These are phyloP conservation scores for Fusarium bactridioides DNA, from an alignment of 2,329 filamentous ascomycete genomes.

Conservation along the genomic window DNA sequence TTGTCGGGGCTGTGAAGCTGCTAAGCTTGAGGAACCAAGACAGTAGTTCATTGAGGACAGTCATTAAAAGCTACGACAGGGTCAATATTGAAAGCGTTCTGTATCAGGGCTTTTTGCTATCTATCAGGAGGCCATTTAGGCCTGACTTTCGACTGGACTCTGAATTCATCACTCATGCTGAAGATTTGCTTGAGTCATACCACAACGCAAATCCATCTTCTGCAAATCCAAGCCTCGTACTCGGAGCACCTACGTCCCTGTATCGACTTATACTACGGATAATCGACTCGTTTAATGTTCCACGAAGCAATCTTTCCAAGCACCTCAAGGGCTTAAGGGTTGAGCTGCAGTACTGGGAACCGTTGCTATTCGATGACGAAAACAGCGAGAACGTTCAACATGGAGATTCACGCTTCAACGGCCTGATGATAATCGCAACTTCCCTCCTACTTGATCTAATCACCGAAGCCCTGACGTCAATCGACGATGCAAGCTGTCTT, in stretches of 20 bases:
- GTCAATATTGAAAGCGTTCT: neutral
- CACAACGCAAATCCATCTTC: neutral
- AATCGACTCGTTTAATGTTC: neutral
- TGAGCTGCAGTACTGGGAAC: neutral
- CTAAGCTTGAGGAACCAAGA: neutral
- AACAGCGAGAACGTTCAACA: neutral
- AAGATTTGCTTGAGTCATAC: neutral
- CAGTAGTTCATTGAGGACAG: neutral
- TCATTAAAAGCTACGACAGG: neutral
- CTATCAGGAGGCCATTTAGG: neutral
- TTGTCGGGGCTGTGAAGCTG: neutral
- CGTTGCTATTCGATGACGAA: neutral
- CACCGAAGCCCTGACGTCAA: neutral
- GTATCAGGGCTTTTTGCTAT: neutral
- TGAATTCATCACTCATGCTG: neutral
- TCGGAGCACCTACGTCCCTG: neutral
- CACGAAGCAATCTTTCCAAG: neutral
- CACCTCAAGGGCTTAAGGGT: neutral
- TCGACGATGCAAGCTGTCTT: accelerated
- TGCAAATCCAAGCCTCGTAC: accelerated
- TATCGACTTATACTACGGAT: neutral
- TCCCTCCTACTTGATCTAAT: neutral
- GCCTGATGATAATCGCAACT: neutral
- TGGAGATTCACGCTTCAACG: neutral
- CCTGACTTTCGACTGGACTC: neutral